Percentiles rank a stretch among this genome's conserved stretches.
These are phyloP conservation scores for Microbotryum violaceum DNA, from an alignment of 1,284 basidiomycete species.

Conservation along the genomic window DNA sequence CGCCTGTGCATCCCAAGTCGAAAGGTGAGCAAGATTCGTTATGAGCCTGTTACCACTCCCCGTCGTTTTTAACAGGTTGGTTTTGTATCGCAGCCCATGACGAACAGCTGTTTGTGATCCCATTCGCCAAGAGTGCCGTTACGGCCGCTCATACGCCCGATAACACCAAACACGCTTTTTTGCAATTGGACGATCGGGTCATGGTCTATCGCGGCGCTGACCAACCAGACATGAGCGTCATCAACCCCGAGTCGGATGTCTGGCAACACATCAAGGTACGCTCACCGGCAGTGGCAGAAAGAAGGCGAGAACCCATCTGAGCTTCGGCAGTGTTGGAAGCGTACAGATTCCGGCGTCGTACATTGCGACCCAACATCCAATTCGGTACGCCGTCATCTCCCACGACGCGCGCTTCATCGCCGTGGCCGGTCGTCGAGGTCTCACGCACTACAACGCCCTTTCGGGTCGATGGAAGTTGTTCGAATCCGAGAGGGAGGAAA, in stretches of 20 bases:
- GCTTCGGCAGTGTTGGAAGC: too few species aligned
- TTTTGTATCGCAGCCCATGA: slow-evolving; percentile 30
- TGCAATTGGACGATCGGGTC: slow-evolving; percentile 89
- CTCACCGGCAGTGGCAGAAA: neutral
- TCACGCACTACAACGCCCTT: slow-evolving; percentile 86
- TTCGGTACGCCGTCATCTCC: slow-evolving; percentile 85
- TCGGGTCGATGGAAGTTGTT: slow-evolving; percentile 96
- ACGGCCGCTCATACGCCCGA: slow-evolving; percentile 88
- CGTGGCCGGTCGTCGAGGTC: slow-evolving; percentile 80
- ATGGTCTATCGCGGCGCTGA: slow-evolving; percentile 95
- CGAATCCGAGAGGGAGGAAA: slow-evolving; percentile 73
- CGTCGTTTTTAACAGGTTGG: neutral
- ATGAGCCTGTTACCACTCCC: too few species aligned
- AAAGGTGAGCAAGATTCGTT: slow-evolving; percentile 17
- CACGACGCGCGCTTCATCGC: slow-evolving; percentile 86
- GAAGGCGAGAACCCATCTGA: neutral
- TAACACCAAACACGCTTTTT: slow-evolving; percentile 86
- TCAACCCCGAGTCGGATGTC: slow-evolving; percentile 97
- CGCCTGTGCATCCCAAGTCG: slow-evolving; percentile 28
- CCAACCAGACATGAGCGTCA: slow-evolving; percentile 94
- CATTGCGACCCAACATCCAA: slow-evolving; percentile 86
- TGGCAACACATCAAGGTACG: slow-evolving; percentile 87
- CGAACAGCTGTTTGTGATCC: slow-evolving; percentile 69
- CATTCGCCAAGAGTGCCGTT: slow-evolving; percentile 91
- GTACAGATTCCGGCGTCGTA: slow-evolving; percentile 76